Conservation (phyloP, 768 basidiomycete genomes). For the Pulveroboletus sp. region DNA sequence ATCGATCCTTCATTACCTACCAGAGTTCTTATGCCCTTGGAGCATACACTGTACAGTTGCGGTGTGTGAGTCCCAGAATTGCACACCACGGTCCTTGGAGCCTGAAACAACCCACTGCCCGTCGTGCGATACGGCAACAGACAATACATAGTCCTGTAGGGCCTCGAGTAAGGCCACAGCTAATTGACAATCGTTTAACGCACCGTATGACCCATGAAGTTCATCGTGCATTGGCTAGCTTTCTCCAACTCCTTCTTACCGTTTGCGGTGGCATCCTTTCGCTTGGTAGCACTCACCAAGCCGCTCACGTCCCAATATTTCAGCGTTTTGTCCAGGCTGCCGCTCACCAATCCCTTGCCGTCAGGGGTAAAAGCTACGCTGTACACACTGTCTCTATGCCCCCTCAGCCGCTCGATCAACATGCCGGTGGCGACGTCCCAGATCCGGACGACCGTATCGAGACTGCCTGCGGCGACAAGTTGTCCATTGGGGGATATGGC, state of each 20-base stretch:
- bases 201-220: conserved; percentile 86
- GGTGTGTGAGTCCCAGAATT: conserved; percentile 83
- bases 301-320: conserved; percentile 77
- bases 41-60: conserved; percentile 89
- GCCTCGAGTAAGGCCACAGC: conserved; percentile 1
- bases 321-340: conserved; percentile 84
- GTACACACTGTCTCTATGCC: conserved; percentile 83
- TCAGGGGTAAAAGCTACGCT: conserved; percentile 92
- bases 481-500: conserved; percentile 72
- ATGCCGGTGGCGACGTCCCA: conserved; percentile 69
- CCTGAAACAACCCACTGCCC: conserved; percentile 95
- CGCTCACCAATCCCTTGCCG: conserved; percentile 82
- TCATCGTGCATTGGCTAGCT: conserved; percentile 63
- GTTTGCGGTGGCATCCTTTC: conserved; percentile 36
- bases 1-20: conserved; percentile 32
- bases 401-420: conserved; percentile 68
- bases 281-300: conserved; percentile 29
- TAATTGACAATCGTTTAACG: conserved; percentile 16
- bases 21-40: conserved; percentile 69
- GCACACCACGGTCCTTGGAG: conserved; percentile 92
- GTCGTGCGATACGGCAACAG: conserved; percentile 82
- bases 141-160: conserved; percentile 63
- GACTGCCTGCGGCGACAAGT: conserved; percentile 60
- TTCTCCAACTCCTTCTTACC: conserved; percentile 48
- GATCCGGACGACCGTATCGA: conserved; percentile 75